A percentile compares a stretch with the other conserved stretches of the same genome.
phyloP scores from a whole-genome alignment of 1,139 yeast species.

The Eremothecium cymbalariae region DNA sequence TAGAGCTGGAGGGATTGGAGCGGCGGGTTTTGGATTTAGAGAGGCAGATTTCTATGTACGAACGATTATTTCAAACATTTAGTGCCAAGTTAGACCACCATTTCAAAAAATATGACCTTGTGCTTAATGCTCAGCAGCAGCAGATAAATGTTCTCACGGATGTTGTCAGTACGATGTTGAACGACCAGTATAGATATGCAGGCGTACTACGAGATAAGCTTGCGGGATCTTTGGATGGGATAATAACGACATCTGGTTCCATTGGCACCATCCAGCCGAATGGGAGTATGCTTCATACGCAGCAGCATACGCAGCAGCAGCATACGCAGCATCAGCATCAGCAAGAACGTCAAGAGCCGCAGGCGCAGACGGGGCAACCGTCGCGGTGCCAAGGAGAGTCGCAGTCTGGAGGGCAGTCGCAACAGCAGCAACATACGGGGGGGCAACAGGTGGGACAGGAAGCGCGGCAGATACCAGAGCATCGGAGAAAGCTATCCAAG shows the following conservation, averaged over 20 bases:
- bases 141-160: conserved; percentile 27
- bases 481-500: conserved; percentile 5
- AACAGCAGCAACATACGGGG: conserved; percentile 10
- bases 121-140: conserved; percentile 28
- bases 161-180: conserved; percentile 22
- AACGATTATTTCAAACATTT: conserved; percentile 27
- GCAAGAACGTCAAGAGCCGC: conserved; percentile 4
- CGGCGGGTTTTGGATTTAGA: conserved; percentile 25
- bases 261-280: conserved; percentile 7
- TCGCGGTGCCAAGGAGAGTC: conserved; percentile 2
- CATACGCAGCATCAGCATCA: conserved; percentile 10
- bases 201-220: conserved; percentile 25
- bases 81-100: conserved; percentile 28
- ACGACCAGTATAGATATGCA: conserved; percentile 26
- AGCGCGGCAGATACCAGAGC: conserved; percentile 11
- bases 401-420: conserved; percentile 6
- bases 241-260: conserved; percentile 19
- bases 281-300: conserved; percentile 5
- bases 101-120: conserved; percentile 28
- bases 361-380: not conserved
- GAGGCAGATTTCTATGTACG: conserved; percentile 26
- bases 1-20: conserved; percentile 8
- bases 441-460: conserved; percentile 10
- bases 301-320: conserved; percentile 6
- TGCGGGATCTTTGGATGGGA: conserved; percentile 19